Evolutionary conservation across 2,329 filamentous ascomycete species (phyloP).

Genomic region (Penicillium thymicola): DNA sequence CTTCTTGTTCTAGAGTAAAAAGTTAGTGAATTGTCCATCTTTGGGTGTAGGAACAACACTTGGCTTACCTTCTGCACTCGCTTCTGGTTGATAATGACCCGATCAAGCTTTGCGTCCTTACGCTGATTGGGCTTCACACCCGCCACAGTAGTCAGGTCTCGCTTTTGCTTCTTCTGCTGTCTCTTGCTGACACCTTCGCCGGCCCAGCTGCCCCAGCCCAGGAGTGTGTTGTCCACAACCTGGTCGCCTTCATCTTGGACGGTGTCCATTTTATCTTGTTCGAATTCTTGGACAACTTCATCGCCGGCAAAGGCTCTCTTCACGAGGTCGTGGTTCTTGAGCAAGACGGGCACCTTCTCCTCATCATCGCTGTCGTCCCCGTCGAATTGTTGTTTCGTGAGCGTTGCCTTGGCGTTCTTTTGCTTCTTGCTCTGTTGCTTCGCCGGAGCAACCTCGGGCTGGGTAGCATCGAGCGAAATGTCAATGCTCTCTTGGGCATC

Average conservation of each 20-base stretch:
- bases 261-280: conserved; percentile 70
- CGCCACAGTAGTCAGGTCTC: conserved; percentile 49
- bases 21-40: conserved; percentile 4
- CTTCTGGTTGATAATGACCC: conserved; percentile 92
- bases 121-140: conserved; percentile 74
- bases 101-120: conserved; percentile 75
- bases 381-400: conserved; percentile 36
- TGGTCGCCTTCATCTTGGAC: conserved; percentile 78
- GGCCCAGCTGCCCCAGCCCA: conserved; percentile 91
- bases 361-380: conserved; percentile 43
- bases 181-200: conserved; percentile 75
- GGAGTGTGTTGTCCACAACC: conserved; percentile 76
- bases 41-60: neutral
- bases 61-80: conserved; percentile 71
- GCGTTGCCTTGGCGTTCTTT: conserved; percentile 20
- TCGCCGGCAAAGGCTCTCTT: conserved; percentile 83
- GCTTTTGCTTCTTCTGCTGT: conserved; percentile 59
- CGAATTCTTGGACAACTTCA: conserved; percentile 78
- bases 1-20: conserved; percentile 64
- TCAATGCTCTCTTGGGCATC: conserved; percentile 33
- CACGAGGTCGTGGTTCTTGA: conserved; percentile 64
- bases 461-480: conserved; percentile 29
- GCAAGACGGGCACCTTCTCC: conserved; percentile 39
- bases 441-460: conserved; percentile 13
- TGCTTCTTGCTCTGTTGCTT: conserved; percentile 20